Percentiles rank a stretch among this genome's conserved stretches.
Conservation (phyloP, 2,329 filamentous ascomycete genomes). For the Trichoderma simmonsii region DNA sequence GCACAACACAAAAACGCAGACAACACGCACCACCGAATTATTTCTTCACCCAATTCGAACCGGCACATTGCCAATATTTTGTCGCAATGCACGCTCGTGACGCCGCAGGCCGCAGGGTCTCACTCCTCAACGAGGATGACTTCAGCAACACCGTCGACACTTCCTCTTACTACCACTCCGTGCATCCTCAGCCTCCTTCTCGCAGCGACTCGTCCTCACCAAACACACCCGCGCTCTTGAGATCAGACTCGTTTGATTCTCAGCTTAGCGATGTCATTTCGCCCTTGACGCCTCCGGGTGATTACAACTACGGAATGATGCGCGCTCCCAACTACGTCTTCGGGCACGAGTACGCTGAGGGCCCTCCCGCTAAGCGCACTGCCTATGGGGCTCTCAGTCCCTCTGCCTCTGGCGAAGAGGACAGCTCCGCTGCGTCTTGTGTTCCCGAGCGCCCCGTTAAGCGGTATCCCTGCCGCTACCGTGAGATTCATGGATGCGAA, state of each 20-base stretch:
- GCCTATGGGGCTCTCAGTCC: constrained; percentile 43
- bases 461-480: constrained; percentile 72
- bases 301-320: constrained; percentile 37
- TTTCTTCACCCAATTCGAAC: neutral
- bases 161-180: constrained; percentile 24
- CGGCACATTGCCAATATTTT: neutral
- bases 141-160: constrained; percentile 31
- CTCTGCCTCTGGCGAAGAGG: constrained; percentile 52
- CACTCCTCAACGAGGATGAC: constrained; percentile 61
- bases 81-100: constrained; percentile 53
- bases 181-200: constrained; percentile 19
- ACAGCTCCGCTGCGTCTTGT: constrained; percentile 39
- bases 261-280: constrained; percentile 54
- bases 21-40: neutral
- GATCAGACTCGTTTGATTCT: constrained; percentile 61
- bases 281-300: constrained; percentile 53
- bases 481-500: constrained; percentile 67
- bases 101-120: constrained; percentile 56
- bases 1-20: neutral
- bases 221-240: constrained; percentile 55
- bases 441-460: constrained; percentile 52
- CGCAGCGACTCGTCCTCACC: constrained; percentile 46
- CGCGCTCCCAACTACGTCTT: constrained; percentile 40
- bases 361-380: constrained; percentile 39
- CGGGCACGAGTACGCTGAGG: constrained; percentile 34